These are phyloP conservation scores for Onygenales sp. DNA, from an alignment of 2,329 filamentous ascomycete species.

Conservation along the genomic window DNA sequence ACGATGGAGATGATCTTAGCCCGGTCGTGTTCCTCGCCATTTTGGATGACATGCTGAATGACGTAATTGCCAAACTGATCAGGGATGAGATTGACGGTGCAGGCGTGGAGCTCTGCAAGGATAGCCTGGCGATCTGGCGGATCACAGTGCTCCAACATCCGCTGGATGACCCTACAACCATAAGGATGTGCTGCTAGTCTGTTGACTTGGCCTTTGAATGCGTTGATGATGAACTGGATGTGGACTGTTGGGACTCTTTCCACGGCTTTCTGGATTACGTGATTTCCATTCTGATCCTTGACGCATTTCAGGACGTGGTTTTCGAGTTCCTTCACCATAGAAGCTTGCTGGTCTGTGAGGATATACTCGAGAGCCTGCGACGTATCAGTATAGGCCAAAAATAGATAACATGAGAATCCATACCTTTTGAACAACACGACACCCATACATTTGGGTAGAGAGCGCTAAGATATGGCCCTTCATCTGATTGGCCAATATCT, in stretches of 20 bases:
- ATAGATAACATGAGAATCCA: not conserved
- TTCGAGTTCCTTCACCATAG: conserved; percentile 74
- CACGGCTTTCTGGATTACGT: conserved; percentile 92
- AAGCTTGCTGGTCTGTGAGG: conserved; percentile 80
- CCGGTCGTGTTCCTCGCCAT: conserved; percentile 64
- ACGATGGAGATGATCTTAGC: conserved; percentile 65
- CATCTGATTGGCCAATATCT: conserved; percentile 75
- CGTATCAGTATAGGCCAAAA: conserved; percentile 9
- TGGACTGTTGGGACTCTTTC: conserved; percentile 67
- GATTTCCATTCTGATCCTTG: conserved; percentile 85
- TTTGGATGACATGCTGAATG: conserved; percentile 78
- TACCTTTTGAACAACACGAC: conserved; percentile 91
- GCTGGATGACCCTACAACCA: conserved; percentile 86
- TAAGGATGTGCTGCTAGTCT: conserved; percentile 69
- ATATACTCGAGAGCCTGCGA: conserved; percentile 74
- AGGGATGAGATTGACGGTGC: conserved; percentile 62
- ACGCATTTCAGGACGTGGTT: conserved; percentile 66
- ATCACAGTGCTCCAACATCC: conserved; percentile 76
- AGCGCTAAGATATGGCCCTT: conserved; percentile 70
- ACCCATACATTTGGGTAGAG: conserved; percentile 84
- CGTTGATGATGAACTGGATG: conserved; percentile 75
- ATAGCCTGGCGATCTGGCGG: conserved; percentile 62
- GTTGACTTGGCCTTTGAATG: conserved; percentile 66
- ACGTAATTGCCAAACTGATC: conserved; percentile 97
- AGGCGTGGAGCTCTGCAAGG: conserved; percentile 67